A percentile compares a stretch with the other conserved stretches of the same genome.
These are phyloP conservation scores for Arthrobotrys pseudoclavata DNA, from an alignment of 2,329 filamentous ascomycete species.

Conservation along the genomic window DNA sequence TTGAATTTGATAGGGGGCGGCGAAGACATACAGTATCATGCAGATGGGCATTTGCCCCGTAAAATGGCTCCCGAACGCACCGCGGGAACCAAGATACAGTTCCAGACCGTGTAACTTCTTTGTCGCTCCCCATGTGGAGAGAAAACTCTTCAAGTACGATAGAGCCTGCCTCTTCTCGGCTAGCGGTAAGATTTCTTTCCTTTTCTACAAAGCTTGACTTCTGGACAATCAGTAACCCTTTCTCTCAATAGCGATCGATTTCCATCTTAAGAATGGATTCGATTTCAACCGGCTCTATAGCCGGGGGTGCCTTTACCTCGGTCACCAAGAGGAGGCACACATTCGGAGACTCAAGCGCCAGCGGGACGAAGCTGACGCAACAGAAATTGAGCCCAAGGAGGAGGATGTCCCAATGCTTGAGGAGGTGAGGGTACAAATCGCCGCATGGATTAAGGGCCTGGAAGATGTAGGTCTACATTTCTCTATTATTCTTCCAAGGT, in stretches of 20 bases:
- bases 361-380: slow-evolving; percentile 25
- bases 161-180: slow-evolving; percentile 26
- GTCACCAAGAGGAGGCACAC: slow-evolving; percentile 61
- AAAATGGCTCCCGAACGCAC: slow-evolving; percentile 38
- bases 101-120: slow-evolving; percentile 62
- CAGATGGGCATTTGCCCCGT: slow-evolving; percentile 63
- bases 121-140: slow-evolving; percentile 51
- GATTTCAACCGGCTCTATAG: slow-evolving; percentile 62
- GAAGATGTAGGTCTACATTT: slow-evolving; percentile 19
- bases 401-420: slow-evolving; percentile 33
- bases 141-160: slow-evolving; percentile 30
- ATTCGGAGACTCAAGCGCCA: slow-evolving; percentile 37
- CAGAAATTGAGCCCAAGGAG: slow-evolving; percentile 24
- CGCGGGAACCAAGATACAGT: slow-evolving; percentile 42
- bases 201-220: neutral
- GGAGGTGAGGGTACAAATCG: slow-evolving; percentile 8
- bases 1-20: slow-evolving; percentile 49
- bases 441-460: slow-evolving; percentile 18
- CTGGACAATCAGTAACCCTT: slow-evolving; percentile 23
- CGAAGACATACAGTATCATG: slow-evolving; percentile 62
- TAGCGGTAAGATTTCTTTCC: slow-evolving; percentile 29
- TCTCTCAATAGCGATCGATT: slow-evolving; percentile 42
- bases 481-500: neutral
- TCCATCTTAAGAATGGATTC: slow-evolving; percentile 60
- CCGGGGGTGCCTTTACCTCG: slow-evolving; percentile 61